Evolutionary conservation across 495 filamentous ascomycete species (phyloP), one percentile per base, ranked within the genome.

Genomic region (Penicillium egyptiacum): DNA sequence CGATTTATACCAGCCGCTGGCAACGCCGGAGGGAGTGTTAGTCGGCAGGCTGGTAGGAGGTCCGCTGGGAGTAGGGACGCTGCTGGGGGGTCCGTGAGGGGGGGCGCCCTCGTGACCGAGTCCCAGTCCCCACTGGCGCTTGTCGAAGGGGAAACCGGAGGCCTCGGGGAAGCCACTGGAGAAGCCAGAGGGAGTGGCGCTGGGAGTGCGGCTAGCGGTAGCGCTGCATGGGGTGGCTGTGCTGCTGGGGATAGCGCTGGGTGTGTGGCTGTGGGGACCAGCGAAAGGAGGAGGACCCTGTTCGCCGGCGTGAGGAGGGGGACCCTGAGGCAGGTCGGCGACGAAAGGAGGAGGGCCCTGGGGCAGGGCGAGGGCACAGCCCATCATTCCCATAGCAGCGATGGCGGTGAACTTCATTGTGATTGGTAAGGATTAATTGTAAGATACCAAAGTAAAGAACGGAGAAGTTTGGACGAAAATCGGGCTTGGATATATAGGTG

Each of bases 341-440:
- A 14, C 12, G 19, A 19, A 47, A 39, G 43, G 41, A 39, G 57
- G 47, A 46, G 57, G 39, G 25, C 49, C 57, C 22, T 64, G 58
- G 31, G 63, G 65, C 4, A 64, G 46, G 53, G 66, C 66, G 50
- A 68, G 60, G 63, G 63, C 66, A 23, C 63, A 66, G 60, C 63
- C 63, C 63, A 66, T 58, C 57, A 68, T 60, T 48, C 63, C 63
- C 60, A 68, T 54, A 23, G 52, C 45, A 45, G 58, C 57, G 55
- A 63, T 19, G 19, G 58, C 49, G 22, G 56, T 57, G 58, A 53
- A 66, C 53, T 63, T 68, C 66, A 68, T 68, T 53, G 30, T 64
- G 37, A 17, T 31, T 28, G 20, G 22, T 41, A 30, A 40, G 37
- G n/a, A 55, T 55, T 35, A 39, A 50, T 57, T 41, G 46, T 25